These are phyloP conservation scores for Corchorus olitorius DNA, from an alignment of 345 rosid genomes.

Conservation along the genomic window DNA sequence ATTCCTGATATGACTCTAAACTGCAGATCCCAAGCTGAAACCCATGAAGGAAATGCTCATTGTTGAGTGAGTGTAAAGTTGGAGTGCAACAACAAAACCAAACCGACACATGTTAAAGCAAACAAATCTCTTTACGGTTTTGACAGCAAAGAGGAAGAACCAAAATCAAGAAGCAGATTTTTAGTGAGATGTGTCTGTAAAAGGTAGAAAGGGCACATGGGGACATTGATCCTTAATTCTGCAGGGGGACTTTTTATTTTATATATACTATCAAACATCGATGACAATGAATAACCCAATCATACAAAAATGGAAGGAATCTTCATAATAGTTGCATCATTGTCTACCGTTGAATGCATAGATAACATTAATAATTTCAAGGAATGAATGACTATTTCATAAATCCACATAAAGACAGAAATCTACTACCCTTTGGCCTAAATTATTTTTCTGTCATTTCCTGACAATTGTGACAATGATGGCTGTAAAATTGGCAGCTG, in stretches of 20 bases:
- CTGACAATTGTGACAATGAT: not conserved
- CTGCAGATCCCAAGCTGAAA: not conserved
- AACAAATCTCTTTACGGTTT: not conserved
- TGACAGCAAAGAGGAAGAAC: not conserved
- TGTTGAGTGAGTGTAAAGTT: not conserved
- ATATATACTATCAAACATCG: not conserved
- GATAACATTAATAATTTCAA: constrained; percentile 18
- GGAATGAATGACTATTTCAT: not conserved
- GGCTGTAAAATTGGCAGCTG: not conserved
- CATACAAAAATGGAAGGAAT: constrained; percentile 22
- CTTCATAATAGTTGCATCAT: constrained; percentile 12
- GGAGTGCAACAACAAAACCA: not conserved
- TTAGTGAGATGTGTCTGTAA: not conserved
- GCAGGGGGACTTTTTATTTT: not conserved
- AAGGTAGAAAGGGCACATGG: constrained; percentile 11
- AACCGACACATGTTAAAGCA: not conserved
- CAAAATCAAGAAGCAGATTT: not conserved
- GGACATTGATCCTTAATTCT: not conserved
- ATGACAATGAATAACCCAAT: constrained; percentile 17
- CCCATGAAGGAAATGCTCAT: not conserved
- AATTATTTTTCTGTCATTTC: not conserved
- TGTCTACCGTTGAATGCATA: constrained; percentile 12
- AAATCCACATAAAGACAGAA: constrained; percentile 22
- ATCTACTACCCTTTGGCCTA: not conserved
- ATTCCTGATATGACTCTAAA: not conserved